Evolutionary conservation across 2,329 filamentous ascomycete species (phyloP), one percentile per base, ranked within the genome.

Genomic region (Knufia petricola): DNA sequence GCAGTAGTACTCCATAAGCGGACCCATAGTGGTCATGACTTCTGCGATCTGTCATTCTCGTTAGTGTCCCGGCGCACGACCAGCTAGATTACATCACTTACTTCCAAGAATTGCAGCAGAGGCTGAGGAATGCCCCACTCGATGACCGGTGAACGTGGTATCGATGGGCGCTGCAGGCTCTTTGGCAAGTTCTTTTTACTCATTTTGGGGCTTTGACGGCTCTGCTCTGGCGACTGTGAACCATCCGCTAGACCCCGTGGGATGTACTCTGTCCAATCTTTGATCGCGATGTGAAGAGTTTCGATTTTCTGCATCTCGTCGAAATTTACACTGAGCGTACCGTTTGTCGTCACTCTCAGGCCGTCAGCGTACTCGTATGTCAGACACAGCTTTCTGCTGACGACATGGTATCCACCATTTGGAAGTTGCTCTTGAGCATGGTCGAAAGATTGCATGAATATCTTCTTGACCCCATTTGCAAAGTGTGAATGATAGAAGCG

Each of bases 401-500:
- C 84, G 19, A 95, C 82, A 57, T 82, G 82, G 59, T 85, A 81
- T 39, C 79, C 79, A 41, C 82, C 80, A 49, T 76, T 78, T 1
- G 76, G 72, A 30, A 85, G 64, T 38, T 71, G 67, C 31, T 68
- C 72, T 56, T 84, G 79, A 23, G 68, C 70, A 13, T 76, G 69
- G 31, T 79, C 82, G 58, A 94, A 88, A 59, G 94, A 76, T 19
- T 88, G 79, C 62, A 96, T 77, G 63, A 95, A 87, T 58, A 96
- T 86, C 48, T 82, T 86, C 58, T 79, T 84, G 48, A 95, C 82
- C 4, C 88, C 89, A 52, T 87, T 90, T 50, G 84, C 82, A 63
- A 92, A 95, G 60, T 94, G 84, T 0, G 87, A 89, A 59, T 85
- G 81, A 63, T 95, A 95, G 65, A 92, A 96, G 60, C 90, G 81